These are phyloP conservation scores for Chrysoporthe cubensis DNA, from an alignment of 2,329 filamentous ascomycete genomes.

Conservation along the genomic window DNA sequence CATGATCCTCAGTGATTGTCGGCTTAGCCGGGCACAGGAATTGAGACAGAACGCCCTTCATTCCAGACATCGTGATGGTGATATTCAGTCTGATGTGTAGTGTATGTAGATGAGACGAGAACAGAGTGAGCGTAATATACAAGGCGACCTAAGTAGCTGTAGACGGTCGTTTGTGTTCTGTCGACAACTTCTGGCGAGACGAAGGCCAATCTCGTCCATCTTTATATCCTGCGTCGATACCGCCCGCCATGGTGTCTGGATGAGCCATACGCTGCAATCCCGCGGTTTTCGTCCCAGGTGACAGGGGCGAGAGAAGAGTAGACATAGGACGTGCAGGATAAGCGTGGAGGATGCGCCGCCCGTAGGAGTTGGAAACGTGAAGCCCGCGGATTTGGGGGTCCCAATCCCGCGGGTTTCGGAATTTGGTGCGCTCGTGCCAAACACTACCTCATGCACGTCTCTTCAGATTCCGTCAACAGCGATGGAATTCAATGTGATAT, in stretches of 20 bases:
- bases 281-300: not conserved
- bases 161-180: not conserved
- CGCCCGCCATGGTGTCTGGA: not conserved
- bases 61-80: slow-evolving; percentile 6
- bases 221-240: slow-evolving; percentile 6
- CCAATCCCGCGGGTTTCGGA: slow-evolving; percentile 13
- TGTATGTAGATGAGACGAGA: not conserved
- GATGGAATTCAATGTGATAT: not conserved
- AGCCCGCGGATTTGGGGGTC: not conserved
- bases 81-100: not conserved
- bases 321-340: not conserved
- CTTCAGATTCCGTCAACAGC: not conserved
- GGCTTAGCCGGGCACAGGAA: slow-evolving; percentile 14
- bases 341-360: not conserved
- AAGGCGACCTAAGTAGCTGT: not conserved
- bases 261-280: not conserved
- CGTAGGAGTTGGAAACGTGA: not conserved
- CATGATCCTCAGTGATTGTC: slow-evolving; percentile 8
- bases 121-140: not conserved
- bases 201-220: not conserved
- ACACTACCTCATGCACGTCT: too few relatives aligned
- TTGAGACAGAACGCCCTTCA: not conserved
- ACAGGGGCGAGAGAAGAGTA: not conserved
- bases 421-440: not conserved
- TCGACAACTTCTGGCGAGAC: not conserved